These are phyloP conservation scores for Sisymbrium irio DNA, from an alignment of 345 rosid species.

Conservation along the genomic window DNA sequence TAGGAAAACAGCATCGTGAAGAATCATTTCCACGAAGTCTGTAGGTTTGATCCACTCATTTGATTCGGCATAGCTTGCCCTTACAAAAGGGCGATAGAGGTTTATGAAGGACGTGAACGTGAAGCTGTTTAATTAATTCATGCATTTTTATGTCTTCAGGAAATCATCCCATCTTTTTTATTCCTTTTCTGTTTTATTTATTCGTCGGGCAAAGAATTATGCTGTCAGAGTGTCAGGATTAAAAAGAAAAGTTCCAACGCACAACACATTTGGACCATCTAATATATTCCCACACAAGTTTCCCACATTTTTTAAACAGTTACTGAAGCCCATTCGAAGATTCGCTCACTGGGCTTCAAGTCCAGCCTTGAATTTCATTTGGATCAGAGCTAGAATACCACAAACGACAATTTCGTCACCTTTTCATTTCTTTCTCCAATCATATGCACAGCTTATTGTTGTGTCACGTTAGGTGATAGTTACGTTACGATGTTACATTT, in stretches of 20 bases:
- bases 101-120: not conserved
- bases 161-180: not conserved
- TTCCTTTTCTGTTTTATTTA: slow-evolving; percentile 1
- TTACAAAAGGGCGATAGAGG: not conserved
- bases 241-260: not conserved
- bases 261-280: slow-evolving; percentile 3
- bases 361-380: not conserved
- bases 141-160: slow-evolving; percentile 23
- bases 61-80: slow-evolving; percentile 32
- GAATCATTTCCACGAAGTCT: slow-evolving; percentile 18
- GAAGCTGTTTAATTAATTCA: slow-evolving; percentile 1
- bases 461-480: not conserved
- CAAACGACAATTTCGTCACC: not conserved
- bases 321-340: not conserved
- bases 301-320: not conserved
- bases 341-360: not conserved
- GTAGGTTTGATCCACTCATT: slow-evolving; percentile 15
- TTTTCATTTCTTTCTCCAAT: not conserved
- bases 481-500: not conserved
- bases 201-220: slow-evolving; percentile 24
- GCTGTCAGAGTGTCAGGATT: slow-evolving; percentile 9
- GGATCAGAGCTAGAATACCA: not conserved
- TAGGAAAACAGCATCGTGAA: slow-evolving; percentile 27
- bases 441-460: not conserved
- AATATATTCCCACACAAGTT: slow-evolving; percentile 4